A percentile compares a stretch with the other conserved stretches of the same genome.
Evolutionary conservation across 208 protist species (phyloP).

Genomic region (Wallacemonas collosoma): DNA sequence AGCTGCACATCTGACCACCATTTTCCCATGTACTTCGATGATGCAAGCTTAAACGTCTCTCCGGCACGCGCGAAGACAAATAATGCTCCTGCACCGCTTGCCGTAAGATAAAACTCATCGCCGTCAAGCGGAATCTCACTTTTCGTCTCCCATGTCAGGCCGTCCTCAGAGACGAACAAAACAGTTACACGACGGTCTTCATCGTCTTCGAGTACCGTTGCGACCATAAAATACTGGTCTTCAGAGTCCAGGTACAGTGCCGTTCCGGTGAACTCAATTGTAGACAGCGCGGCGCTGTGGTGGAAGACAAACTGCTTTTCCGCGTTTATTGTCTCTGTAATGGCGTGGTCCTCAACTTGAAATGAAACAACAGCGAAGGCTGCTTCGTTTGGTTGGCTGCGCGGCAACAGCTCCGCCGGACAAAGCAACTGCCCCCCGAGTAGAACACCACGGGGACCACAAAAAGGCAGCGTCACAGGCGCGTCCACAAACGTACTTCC

Average conservation of each 20-base stretch:
- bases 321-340: constrained; percentile 15
- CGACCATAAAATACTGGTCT: constrained; percentile 51
- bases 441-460: constrained; percentile 50
- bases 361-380: constrained; percentile 21
- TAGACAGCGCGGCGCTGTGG: constrained; percentile 19
- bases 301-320: constrained; percentile 31
- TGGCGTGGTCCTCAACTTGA: constrained; percentile 1
- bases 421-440: constrained; percentile 53
- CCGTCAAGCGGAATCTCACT: constrained; percentile 29
- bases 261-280: constrained; percentile 51
- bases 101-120: neutral
- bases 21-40: constrained; percentile 38
- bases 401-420: constrained; percentile 25
- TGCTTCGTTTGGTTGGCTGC: constrained; percentile 19
- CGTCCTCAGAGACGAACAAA: constrained; percentile 35
- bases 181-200: constrained; percentile 18
- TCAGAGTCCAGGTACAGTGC: constrained; percentile 32
- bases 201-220: constrained; percentile 29
- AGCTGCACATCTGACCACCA: constrained; percentile 42
- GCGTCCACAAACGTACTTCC: constrained; percentile 39
- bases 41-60: constrained; percentile 23
- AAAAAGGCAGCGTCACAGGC: constrained; percentile 44
- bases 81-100: neutral
- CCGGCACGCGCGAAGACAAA: constrained; percentile 5
- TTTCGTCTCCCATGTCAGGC: constrained; percentile 34